These are phyloP conservation scores for Verbascum thapsus DNA, from an alignment of 257 asterid species.

Conservation along the genomic window DNA sequence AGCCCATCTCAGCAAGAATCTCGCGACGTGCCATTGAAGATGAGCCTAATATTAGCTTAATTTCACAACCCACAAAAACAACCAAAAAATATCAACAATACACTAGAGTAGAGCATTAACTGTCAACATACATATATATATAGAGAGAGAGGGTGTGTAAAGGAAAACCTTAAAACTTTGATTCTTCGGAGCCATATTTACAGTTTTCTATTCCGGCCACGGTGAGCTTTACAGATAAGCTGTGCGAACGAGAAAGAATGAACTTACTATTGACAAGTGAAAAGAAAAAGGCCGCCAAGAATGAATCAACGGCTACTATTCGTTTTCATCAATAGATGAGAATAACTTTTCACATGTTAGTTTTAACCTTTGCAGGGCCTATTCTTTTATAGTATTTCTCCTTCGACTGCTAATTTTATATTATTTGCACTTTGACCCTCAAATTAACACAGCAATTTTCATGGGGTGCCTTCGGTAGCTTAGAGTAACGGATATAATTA, in stretches of 20 bases:
- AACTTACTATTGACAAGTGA: too few relatives aligned
- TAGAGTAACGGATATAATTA: too few relatives aligned
- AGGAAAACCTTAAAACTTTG: slow-evolving; percentile 43
- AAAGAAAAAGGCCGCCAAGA: slow-evolving; percentile 31
- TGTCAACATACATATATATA: too few relatives aligned
- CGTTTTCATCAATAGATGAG: neutral
- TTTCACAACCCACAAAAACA: slow-evolving; percentile 20
- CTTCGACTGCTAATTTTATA: too few relatives aligned
- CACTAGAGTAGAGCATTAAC: slow-evolving; percentile 9
- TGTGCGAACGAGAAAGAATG: neutral
- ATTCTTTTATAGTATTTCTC: too few relatives aligned
- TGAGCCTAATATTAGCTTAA: slow-evolving; percentile 88
- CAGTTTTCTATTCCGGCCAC: slow-evolving; percentile 14
- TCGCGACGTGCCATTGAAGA: slow-evolving; percentile 73
- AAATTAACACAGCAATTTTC: too few relatives aligned
- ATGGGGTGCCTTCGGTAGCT: too few relatives aligned
- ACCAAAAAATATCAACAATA: neutral
- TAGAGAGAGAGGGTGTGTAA: too few relatives aligned
- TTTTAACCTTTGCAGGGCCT: too few relatives aligned
- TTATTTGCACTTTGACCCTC: too few relatives aligned
- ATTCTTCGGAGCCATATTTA: slow-evolving; percentile 41
- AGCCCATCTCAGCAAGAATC: slow-evolving; percentile 80
- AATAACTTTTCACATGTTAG: too few relatives aligned
- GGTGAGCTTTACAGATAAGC: slow-evolving; percentile 45
- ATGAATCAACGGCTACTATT: slow-evolving; percentile 15